Conservation (phyloP, 2,329 filamentous ascomycete species). For the Ophiocordyceps camponoti-leonardi region DNA sequence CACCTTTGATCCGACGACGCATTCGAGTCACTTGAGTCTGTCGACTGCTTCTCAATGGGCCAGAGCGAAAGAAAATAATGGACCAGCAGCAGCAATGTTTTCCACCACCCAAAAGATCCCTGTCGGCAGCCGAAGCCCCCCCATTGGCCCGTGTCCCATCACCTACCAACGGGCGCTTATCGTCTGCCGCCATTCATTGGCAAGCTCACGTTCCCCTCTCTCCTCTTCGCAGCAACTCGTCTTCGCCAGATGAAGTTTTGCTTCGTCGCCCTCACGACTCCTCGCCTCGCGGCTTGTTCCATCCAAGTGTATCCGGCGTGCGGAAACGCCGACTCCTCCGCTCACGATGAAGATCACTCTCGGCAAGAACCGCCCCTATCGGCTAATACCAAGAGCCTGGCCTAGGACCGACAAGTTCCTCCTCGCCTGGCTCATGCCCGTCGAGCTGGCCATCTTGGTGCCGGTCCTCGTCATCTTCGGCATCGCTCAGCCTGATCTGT, state of each 20-base stretch:
- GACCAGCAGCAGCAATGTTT: background rate
- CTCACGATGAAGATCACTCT: slow-evolving; percentile 8
- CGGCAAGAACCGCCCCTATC: slow-evolving; percentile 19
- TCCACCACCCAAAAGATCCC: background rate
- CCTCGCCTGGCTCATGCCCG: slow-evolving; percentile 44
- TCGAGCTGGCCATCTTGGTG: slow-evolving; percentile 50
- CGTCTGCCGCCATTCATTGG: background rate
- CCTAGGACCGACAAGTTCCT: slow-evolving; percentile 29
- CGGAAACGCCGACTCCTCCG: background rate
- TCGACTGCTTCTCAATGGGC: too few species aligned
- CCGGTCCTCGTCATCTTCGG: slow-evolving; percentile 53
- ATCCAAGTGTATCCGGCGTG: background rate
- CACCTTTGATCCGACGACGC: too few species aligned
- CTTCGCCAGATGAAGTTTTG: background rate
- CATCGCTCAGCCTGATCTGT: slow-evolving; percentile 56
- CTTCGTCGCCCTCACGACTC: background rate
- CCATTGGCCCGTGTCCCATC: background rate
- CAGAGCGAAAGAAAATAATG: too few species aligned
- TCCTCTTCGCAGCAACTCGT: background rate
- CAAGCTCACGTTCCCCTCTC: background rate
- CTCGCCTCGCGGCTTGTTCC: slow-evolving; percentile 1
- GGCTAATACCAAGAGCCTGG: slow-evolving; percentile 42
- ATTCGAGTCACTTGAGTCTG: too few species aligned
- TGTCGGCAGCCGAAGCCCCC: background rate
- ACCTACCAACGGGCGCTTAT: background rate